Base-by-base conservation (phyloP, 2,329 filamentous ascomycete genomes). In the Penicillium decumbens region DNA sequence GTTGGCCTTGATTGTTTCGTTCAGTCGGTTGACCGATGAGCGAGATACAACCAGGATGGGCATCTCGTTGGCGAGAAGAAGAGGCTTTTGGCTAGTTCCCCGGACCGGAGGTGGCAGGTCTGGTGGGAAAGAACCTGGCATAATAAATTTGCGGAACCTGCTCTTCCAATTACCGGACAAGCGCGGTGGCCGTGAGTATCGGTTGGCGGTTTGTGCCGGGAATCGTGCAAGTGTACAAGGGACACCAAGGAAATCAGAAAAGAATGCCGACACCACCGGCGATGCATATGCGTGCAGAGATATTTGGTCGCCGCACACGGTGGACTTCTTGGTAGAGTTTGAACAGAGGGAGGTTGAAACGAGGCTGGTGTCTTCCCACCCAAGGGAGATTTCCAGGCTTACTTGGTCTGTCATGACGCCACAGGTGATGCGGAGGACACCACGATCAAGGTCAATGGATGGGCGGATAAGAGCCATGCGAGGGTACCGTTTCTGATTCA, bases 21-120 rank as follows among this genome's bases (percentile, higher is more conserved):
- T 97, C 6, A 97, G 72, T 2, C 79, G 79, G 41, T 88, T 83
- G 41, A 97, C 79, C 58, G 90, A 96, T 8, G 87, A 83, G 46
- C 82, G 80, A 18, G 88, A 89, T 48, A 97, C 85, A 41, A 89
- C 81, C 0, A 98, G 79, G 39, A 98, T 95, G 0, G 93, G 92
- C 45, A 89, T 95, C 69, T 97, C 93, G 66, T 98, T 98, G 23
- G 91, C 88, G 3, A 98, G 75, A 0, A 93, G 74, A 29, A 97
- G 90, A 3, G 83, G 65, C 40, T 57, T 62, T 13, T 50, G 54
- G 60, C 48, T 43, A 25, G 40, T 18, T 7, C 61, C 83, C 75
- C 24, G 78, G 77, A 77, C 80, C 15, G 78, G 77, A 1, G 77
- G 73, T 35, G 27, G 56, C n/a, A 63, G 51, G 53, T 69, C 66